Evolutionary conservation across 2,329 filamentous ascomycete species (phyloP), one percentile per base, ranked within the genome.

Genomic region (Hypoxylon sp.): DNA sequence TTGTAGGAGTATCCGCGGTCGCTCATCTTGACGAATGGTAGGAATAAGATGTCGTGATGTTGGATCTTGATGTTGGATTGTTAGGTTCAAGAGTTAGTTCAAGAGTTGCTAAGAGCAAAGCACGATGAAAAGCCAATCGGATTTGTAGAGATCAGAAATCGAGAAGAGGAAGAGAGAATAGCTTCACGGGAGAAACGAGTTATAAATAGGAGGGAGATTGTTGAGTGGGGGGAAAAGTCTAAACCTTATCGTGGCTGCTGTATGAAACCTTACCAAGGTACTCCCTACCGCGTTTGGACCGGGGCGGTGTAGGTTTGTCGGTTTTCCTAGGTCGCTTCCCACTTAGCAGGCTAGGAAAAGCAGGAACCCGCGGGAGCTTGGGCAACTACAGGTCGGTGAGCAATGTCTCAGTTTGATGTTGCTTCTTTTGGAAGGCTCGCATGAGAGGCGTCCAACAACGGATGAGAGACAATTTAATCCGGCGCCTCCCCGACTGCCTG

Each of bases 1-100:
- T 84, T 86, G 80, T 82, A 81, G 1, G 74, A 74, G 78, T 81
- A 86, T 52, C 66, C 79, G 24, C 75, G 60, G 63, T 72, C 70
- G 65, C 58, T 71, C 60, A 78, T 78, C 42, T 72, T 77, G 75
- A 63, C 31, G 24, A 33, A 22, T 9, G n/a, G 29, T 48, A 14
- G 29, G 35, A 58, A 26, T 24, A n/a, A 19, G 29, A 39, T 39
- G 17, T 5, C 26, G 33, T 42, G 35, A 24, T 47, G 3, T 14
- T 59, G 44, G 19, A 19, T 50, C 13, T 33, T n/a, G 24, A 54
- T 22, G n/a, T 11, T 44, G 35, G 17, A 11, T 19, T 47, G 46
- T 59, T 9, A 35, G 39, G 26, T 8, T 48, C 24, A 31, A 10
- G 22, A 33, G n/a, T 13, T 31, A 26, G 26, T 8, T 48, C 24